A percentile compares a stretch with the other conserved stretches of the same genome.
Evolutionary conservation across 805 yeast species (phyloP).

Genomic region (Yamadazyma laniorum): DNA sequence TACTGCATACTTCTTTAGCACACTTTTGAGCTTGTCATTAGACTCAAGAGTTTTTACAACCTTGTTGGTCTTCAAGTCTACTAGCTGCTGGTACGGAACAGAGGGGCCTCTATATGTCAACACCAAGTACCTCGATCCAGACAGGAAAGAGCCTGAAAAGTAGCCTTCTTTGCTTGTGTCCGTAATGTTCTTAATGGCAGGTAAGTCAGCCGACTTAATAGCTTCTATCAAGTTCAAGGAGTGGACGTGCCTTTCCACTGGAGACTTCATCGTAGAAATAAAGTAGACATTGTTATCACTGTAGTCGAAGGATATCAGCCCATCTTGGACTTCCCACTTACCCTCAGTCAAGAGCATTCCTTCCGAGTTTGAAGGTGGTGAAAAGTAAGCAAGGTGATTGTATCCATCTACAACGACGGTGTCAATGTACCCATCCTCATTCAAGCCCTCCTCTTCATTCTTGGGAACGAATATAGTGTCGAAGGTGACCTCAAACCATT

Average conservation of each 20-base stretch:
- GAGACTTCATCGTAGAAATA: slow-evolving; percentile 70
- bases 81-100: slow-evolving; percentile 73
- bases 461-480: slow-evolving; percentile 36
- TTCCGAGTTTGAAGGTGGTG: slow-evolving; percentile 53
- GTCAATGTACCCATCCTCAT: slow-evolving; percentile 73
- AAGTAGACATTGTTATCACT: slow-evolving; percentile 53
- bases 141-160: slow-evolving; percentile 70
- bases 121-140: slow-evolving; percentile 71
- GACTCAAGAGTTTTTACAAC: slow-evolving; percentile 44
- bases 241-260: slow-evolving; percentile 83
- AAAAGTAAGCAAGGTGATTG: slow-evolving; percentile 80
- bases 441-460: slow-evolving; percentile 31
- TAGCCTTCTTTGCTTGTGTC: slow-evolving; percentile 51
- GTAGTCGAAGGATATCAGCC: slow-evolving; percentile 58
- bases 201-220: slow-evolving; percentile 37
- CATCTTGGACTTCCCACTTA: slow-evolving; percentile 81
- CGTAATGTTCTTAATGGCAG: slow-evolving; percentile 45
- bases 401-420: slow-evolving; percentile 58
- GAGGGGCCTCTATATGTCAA: slow-evolving; percentile 76
- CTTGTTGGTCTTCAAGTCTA: slow-evolving; percentile 38
- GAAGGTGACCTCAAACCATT: slow-evolving; percentile 56
- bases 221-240: slow-evolving; percentile 53
- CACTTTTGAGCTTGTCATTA: slow-evolving; percentile 42
- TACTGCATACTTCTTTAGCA: slow-evolving; percentile 46
- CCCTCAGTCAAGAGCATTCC: slow-evolving; percentile 64